Percentiles rank a stretch among this genome's conserved stretches.
These are phyloP conservation scores for Oryza rufipogon DNA, from an alignment of 176 grass and related monocot genomes.

Conservation along the genomic window DNA sequence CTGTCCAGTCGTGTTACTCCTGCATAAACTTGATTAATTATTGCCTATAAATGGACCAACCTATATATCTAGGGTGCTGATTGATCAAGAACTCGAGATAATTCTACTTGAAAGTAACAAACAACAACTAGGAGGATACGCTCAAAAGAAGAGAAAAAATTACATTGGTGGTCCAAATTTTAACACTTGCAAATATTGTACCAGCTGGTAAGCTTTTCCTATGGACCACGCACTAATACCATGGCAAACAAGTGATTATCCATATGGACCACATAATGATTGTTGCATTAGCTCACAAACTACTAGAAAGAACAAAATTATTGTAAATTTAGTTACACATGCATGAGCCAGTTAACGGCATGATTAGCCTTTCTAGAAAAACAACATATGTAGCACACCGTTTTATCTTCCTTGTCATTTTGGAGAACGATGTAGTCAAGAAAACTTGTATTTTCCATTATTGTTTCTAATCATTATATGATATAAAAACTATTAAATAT, in stretches of 20 bases:
- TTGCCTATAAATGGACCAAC: slow-evolving; percentile 12
- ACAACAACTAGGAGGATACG: slow-evolving; percentile 24
- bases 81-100: slow-evolving; percentile 27
- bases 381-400: slow-evolving; percentile 11
- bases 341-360: neutral
- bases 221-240: slow-evolving; percentile 47
- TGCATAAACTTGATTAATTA: slow-evolving; percentile 25
- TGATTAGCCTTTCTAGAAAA: neutral
- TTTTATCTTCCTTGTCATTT: neutral
- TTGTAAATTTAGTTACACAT: slow-evolving; percentile 23
- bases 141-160: neutral
- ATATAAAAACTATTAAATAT: too few species aligned
- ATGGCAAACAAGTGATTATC: slow-evolving; percentile 14
- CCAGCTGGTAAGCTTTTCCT: neutral
- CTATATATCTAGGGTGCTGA: slow-evolving; percentile 16
- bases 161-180: slow-evolving; percentile 41
- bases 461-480: neutral
- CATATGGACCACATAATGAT: slow-evolving; percentile 25
- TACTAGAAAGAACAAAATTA: neutral
- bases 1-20: neutral
- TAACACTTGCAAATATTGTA: slow-evolving; percentile 40
- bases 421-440: neutral
- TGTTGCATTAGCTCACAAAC: slow-evolving; percentile 4
- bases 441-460: neutral
- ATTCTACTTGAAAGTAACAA: slow-evolving; percentile 41